These are phyloP conservation scores for Aspergillus calidoustus DNA, from an alignment of 2,329 filamentous ascomycete species.

Conservation along the genomic window DNA sequence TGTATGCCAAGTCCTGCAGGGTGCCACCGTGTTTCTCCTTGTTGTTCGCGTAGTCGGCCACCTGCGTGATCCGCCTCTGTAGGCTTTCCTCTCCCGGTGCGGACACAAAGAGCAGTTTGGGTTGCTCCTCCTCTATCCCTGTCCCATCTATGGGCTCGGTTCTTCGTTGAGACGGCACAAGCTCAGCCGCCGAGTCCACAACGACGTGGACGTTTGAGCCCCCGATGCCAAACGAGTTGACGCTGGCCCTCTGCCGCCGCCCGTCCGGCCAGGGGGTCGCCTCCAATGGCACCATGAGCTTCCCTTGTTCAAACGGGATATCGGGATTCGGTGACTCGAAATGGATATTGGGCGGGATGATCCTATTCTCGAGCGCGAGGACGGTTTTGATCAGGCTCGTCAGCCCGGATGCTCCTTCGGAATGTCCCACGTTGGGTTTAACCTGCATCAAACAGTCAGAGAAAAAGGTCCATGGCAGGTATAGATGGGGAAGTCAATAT, in stretches of 20 bases:
- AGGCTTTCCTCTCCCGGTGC: too few relatives aligned
- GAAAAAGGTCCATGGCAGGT: not conserved
- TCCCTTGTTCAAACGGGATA: slow-evolving; percentile 6
- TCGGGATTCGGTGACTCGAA: slow-evolving; percentile 31
- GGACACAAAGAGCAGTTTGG: too few relatives aligned
- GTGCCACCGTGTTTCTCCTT: too few relatives aligned
- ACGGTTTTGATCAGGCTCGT: slow-evolving; percentile 24
- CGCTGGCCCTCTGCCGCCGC: slow-evolving; percentile 24
- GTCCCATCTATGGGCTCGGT: too few relatives aligned
- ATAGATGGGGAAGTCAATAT: not conserved
- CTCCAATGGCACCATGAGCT: not conserved
- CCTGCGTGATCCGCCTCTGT: too few relatives aligned
- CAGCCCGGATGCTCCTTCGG: slow-evolving; percentile 23
- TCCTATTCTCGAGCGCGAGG: slow-evolving; percentile 19
- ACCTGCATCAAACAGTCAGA: not conserved
- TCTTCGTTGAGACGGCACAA: not conserved
- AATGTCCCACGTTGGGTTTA: slow-evolving; percentile 28
- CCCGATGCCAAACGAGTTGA: slow-evolving; percentile 36
- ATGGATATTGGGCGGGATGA: slow-evolving; percentile 22
- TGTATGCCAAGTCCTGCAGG: too few relatives aligned
- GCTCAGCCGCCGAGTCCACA: slow-evolving; percentile 10
- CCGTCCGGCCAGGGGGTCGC: slow-evolving; percentile 25
- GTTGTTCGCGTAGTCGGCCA: too few relatives aligned
- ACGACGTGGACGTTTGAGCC: slow-evolving; percentile 20
- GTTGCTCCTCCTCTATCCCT: too few relatives aligned